Base-by-base conservation (phyloP, 176 grass and related monocot species). In the Ensete ventricosum region DNA sequence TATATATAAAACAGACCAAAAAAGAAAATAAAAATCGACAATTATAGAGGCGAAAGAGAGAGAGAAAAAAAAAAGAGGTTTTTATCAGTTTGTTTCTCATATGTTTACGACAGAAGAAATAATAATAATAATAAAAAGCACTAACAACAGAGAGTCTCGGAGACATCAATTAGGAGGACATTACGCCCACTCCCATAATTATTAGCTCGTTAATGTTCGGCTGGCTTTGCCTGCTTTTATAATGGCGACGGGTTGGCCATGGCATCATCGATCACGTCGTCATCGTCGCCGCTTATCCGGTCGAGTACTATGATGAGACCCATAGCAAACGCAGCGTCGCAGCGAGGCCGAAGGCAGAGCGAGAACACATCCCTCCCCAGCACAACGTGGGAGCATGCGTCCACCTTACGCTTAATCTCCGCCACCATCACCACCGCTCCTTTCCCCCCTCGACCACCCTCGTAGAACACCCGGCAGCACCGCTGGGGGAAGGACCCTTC, bases 291-390 rank as follows among this genome's bases (percentile, higher is more conserved):
- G 64, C 77, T 84, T 78, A 99, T 85, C 70, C 89, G 78, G 69
- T 91, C 95, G 50, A 99, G 90, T 53, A 94, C 90, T 71, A 99
- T 84, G 50, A 99, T 88, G 69, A 94, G 64, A 53, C 88, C 95
- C 88, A 99, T 94, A 71, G 82, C 85, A 72, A 99, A 94, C 14
- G 90, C 95, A 1, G 90, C 85, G 54, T 99, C 95, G 72, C 89
- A 90, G 1, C 85, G 84, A 0, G 90, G 86, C 1, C 68, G 58
- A 52, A 99, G 77, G 77, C 88, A 87, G 9, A 99, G 88, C 76
- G 87, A 87, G 81, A 94, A 99, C 20, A 91, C 95, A 72, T 99
- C 90, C 8, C 85, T 86, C 1, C 86, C 90, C 53, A 99, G 58
- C 53, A 99, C 27, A 6, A 99, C 84, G 51, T 94, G 86, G 49